Conservation (phyloP, 1,284 basidiomycete species). For the Exobasidium cylindrosporum region DNA sequence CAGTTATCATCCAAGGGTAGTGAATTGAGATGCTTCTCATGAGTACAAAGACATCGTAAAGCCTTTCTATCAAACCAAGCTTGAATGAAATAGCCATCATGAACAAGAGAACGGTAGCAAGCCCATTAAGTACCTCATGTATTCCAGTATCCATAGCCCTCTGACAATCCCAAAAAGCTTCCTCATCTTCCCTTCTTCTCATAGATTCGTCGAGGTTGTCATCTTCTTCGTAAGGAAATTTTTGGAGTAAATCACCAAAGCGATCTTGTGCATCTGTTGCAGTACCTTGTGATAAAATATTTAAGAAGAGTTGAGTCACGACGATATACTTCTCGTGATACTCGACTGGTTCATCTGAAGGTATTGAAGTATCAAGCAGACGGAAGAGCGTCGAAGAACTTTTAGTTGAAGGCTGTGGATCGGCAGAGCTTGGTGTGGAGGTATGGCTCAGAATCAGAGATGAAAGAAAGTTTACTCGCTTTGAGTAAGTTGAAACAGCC, state of each 20-base stretch:
- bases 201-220: neutral
- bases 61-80: neutral
- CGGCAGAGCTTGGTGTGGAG: neutral
- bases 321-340: constrained; percentile 4
- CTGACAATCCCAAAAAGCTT: neutral
- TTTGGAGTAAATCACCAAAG: neutral
- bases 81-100: constrained; percentile 4
- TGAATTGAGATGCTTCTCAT: constrained; percentile 7
- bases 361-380: neutral
- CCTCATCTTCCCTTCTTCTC: neutral
- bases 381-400: neutral
- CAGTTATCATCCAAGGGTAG: neutral
- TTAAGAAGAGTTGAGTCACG: neutral
- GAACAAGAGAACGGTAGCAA: neutral
- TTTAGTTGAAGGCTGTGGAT: neutral
- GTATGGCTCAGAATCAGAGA: constrained; percentile 6
- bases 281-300: neutral
- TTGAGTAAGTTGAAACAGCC: constrained; percentile 6
- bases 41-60: constrained; percentile 6
- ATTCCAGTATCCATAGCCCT: neutral
- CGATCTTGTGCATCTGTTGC: constrained; percentile 10
- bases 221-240: neutral
- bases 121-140: neutral
- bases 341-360: neutral
- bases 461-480: constrained; percentile 1